phyloP scores from a whole-genome alignment of 306 rosid genomes.

The Cucumis cinereus region DNA sequence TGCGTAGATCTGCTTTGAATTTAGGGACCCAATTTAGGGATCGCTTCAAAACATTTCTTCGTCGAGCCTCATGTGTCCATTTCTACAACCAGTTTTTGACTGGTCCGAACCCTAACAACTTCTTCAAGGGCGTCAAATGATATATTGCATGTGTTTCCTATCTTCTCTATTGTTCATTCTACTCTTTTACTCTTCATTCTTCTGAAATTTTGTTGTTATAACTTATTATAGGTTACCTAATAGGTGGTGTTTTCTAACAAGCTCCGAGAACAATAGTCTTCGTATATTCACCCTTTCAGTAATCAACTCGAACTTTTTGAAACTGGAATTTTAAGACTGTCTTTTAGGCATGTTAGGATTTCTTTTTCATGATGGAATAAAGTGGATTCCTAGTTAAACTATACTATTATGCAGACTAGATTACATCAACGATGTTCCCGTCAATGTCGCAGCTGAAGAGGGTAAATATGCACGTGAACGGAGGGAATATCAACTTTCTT shows the following conservation, averaged over 20 bases:
- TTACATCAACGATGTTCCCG: slow-evolving; percentile 17
- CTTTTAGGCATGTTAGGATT: not conserved
- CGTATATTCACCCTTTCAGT: slow-evolving; percentile 33
- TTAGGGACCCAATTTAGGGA: too few species aligned
- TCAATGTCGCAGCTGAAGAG: slow-evolving; percentile 21
- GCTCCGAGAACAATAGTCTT: slow-evolving; percentile 71
- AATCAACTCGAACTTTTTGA: not conserved
- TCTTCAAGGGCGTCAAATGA: slow-evolving; percentile 81
- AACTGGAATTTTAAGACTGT: not conserved
- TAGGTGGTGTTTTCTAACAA: slow-evolving; percentile 72
- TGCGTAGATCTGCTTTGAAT: too few species aligned
- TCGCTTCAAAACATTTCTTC: too few species aligned
- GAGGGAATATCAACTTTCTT: not conserved
- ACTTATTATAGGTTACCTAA: slow-evolving; percentile 85
- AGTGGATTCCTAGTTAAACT: not conserved
- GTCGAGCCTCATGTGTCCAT: too few species aligned
- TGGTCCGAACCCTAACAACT: slow-evolving; percentile 67
- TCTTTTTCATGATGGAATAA: not conserved
- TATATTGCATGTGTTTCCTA: slow-evolving; percentile 1
- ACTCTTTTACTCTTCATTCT: not conserved
- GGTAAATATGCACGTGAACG: slow-evolving; percentile 18
- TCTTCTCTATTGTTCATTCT: not conserved
- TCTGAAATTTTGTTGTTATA: not conserved
- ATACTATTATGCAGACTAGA: slow-evolving; percentile 34
- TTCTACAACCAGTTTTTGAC: slow-evolving; percentile 60